Percentiles rank a stretch among this genome's conserved stretches.
phyloP scores from a whole-genome alignment of 2,329 filamentous ascomycete species.

The Pleomassaria siparia region DNA sequence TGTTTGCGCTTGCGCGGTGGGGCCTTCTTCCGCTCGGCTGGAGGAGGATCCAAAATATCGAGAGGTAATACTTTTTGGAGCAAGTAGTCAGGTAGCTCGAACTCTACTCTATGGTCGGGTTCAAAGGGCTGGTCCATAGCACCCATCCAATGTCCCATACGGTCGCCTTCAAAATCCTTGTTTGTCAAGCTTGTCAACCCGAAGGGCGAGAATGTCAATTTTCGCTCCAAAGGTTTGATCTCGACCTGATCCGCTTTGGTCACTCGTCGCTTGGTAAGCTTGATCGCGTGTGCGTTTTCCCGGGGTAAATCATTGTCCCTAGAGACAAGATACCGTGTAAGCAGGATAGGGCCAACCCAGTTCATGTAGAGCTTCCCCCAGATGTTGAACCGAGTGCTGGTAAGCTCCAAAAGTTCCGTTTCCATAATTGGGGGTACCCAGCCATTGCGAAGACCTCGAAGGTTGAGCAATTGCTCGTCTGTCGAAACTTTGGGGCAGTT shows the following conservation, averaged over 20 bases:
- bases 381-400: constrained; percentile 43
- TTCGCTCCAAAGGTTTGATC: constrained; percentile 22
- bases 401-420: constrained; percentile 34
- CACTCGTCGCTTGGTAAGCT: constrained; percentile 28
- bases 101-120: no score
- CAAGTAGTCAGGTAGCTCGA: no score
- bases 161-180: no score
- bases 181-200: no score
- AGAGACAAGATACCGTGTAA: constrained; percentile 26
- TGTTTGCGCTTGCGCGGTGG: no score
- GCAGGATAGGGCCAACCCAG: constrained; percentile 41
- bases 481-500: constrained; percentile 38
- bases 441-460: constrained; percentile 29
- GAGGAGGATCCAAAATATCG: no score
- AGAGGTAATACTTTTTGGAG: no score
- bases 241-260: constrained; percentile 19
- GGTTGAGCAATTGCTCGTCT: constrained; percentile 29
- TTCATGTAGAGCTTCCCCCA: constrained; percentile 42
- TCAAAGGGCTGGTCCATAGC: no score
- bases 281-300: constrained; percentile 29
- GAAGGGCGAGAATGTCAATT: constrained; percentile 42
- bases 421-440: constrained; percentile 37
- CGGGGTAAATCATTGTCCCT: constrained; percentile 11
- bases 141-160: no score
- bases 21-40: no score